Evolutionary conservation across 2,329 filamentous ascomycete genomes (phyloP), one percentile per base, ranked within the genome.

Genomic region (Calonectria pteridis): DNA sequence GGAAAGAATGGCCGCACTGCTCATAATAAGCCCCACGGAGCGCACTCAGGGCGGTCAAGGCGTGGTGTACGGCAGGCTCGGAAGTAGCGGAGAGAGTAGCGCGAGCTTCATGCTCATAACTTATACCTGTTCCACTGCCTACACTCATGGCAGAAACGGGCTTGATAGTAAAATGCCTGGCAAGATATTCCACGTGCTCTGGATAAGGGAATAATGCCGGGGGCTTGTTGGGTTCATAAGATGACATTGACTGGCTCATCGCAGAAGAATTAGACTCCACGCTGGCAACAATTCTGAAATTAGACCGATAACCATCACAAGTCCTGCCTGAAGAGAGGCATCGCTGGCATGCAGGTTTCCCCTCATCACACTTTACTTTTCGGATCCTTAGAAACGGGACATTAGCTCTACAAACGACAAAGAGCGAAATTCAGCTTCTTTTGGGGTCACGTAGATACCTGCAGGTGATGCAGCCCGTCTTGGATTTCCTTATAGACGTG

Each of bases 291-390:
- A 35, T 20, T 29, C 64, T 23, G n/a, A 14, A 13, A 23, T 51
- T 51, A 29, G 49, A 51, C 13, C 49, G 49, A 51, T 51, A 51
- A 29, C 49, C 49, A 51, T 51, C 49, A 18, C 49, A 51, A 28
- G 49, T 51, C 11, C 49, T 51, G 11, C 49, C 49, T 51, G 51
- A 35, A n/a, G 69, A 66, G 13, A 62, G 7, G 31, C 69, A 72
- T 20, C 69, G 40, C n/a, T 50, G 11, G 46, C 64, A 72, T 14
- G 29, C 40, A 16, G 64, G 69, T 13, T 65, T 31, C 20, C 16
- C 23, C 40, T 72, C 63, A 53, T 72, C 69, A 10, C 69, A 72
- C 51, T 72, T 72, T 31, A 72, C 31, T 63, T 65, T 72, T 20
- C 64, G 69, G 23, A 72, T 68, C 33, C 69, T 40, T 35, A 31